Conservation (phyloP, 2,329 filamentous ascomycete species). For the Fusarium marasasianum region DNA sequence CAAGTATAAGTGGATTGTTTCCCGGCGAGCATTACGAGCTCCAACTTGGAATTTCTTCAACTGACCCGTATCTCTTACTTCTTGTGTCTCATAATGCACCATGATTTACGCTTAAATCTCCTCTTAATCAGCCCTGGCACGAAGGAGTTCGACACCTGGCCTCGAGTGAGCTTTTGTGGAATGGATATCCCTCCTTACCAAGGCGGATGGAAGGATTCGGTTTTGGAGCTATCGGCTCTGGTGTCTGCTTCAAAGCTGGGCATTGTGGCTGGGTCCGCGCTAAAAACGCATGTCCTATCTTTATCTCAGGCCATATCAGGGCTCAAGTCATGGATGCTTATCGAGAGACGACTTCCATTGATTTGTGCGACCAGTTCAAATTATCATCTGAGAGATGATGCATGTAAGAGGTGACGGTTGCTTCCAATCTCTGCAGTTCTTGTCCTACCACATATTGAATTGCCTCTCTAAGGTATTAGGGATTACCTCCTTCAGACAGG, state of each 20-base stretch:
- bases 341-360: not conserved
- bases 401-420: too few relatives aligned
- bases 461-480: not conserved
- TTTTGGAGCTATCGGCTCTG: not conserved
- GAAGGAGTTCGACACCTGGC: slow-evolving; percentile 1
- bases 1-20: slow-evolving; percentile 25
- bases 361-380: not conserved
- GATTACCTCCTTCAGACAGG: not conserved
- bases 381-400: not conserved
- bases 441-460: not conserved
- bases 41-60: not conserved
- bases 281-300: slow-evolving; percentile 29
- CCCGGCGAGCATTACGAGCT: not conserved
- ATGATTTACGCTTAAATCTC: not conserved
- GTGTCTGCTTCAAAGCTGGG: slow-evolving; percentile 1
- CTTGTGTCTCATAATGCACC: not conserved
- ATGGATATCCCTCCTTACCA: not conserved
- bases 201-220: not conserved
- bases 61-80: not conserved
- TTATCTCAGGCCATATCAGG: slow-evolving; percentile 27
- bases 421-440: not conserved
- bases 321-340: slow-evolving; percentile 5
- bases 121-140: not conserved
- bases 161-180: slow-evolving; percentile 20
- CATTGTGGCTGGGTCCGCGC: slow-evolving; percentile 35